These are phyloP conservation scores for Candida arabinofermentans DNA, from an alignment of 805 yeast genomes.

Conservation along the genomic window DNA sequence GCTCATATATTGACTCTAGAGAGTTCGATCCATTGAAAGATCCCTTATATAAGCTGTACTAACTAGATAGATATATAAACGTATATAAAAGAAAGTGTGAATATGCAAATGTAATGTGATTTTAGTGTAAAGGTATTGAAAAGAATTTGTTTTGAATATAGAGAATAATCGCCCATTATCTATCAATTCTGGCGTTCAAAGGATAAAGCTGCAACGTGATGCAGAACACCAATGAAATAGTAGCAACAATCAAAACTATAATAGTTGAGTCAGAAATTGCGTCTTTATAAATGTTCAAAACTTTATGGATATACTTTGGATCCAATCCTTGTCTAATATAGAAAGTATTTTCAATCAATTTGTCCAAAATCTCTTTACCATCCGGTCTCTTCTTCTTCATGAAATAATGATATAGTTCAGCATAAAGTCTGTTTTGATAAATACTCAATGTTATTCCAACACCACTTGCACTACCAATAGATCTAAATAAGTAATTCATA, in stretches of 20 bases:
- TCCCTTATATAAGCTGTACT: conserved; percentile 12
- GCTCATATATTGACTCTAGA: neutral
- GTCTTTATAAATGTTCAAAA: conserved; percentile 27
- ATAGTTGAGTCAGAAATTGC: conserved; percentile 25
- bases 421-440: conserved; percentile 31
- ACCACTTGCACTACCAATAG: conserved; percentile 45
- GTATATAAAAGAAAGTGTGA: too few relatives aligned
- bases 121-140: too few relatives aligned
- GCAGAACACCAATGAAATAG: conserved; percentile 21
- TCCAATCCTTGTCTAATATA: conserved; percentile 31
- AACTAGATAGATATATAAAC: neutral
- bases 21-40: conserved; percentile 14
- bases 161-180: too few relatives aligned
- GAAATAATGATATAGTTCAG: conserved; percentile 31
- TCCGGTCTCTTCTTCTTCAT: conserved; percentile 20
- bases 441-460: conserved; percentile 39
- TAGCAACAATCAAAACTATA: conserved; percentile 23
- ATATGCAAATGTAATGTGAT: too few relatives aligned
- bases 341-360: conserved; percentile 21
- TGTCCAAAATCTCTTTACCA: conserved; percentile 20
- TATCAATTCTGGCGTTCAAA: too few relatives aligned
- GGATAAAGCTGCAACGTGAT: neutral
- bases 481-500: conserved; percentile 45
- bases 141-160: too few relatives aligned
- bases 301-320: conserved; percentile 20